Conservation (phyloP, 495 filamentous ascomycete genomes). For the Penicillium samsonianum region DNA sequence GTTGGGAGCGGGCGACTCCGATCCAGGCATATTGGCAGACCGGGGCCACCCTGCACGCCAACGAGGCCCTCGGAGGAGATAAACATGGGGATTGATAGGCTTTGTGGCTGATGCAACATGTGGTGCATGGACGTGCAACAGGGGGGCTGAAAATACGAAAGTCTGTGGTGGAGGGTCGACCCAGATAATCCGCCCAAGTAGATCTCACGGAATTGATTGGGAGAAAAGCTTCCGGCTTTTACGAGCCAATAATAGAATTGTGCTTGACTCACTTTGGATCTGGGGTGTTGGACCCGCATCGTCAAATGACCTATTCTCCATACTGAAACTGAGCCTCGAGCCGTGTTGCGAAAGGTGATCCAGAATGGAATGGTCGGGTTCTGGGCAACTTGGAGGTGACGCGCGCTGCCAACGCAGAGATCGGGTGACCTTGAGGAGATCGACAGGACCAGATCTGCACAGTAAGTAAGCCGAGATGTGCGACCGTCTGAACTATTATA, state of each 20-base stretch:
- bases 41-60: constrained; percentile 17
- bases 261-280: constrained; percentile 21
- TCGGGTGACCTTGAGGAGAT: constrained; percentile 43
- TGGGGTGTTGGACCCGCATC: constrained; percentile 29
- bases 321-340: constrained; percentile 17
- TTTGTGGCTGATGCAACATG: constrained; percentile 16
- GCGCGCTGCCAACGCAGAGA: constrained; percentile 46
- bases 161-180: neutral
- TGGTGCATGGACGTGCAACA: constrained; percentile 16
- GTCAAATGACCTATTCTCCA: constrained; percentile 32
- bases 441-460: constrained; percentile 35
- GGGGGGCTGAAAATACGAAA: constrained; percentile 14
- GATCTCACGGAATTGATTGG: constrained; percentile 16
- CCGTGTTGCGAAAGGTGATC: constrained; percentile 6
- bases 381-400: constrained; percentile 17
- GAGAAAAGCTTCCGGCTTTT: constrained; percentile 10
- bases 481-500: constrained; percentile 7
- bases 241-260: constrained; percentile 13
- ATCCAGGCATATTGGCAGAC: constrained; percentile 14
- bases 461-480: constrained; percentile 24
- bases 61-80: constrained; percentile 9
- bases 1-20: constrained; percentile 33
- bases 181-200: constrained; percentile 8
- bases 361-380: constrained; percentile 8
- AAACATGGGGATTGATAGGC: constrained; percentile 8